Evolutionary conservation across 164 flowering plant species (phyloP).

Genomic region (Vitis cinerea): DNA sequence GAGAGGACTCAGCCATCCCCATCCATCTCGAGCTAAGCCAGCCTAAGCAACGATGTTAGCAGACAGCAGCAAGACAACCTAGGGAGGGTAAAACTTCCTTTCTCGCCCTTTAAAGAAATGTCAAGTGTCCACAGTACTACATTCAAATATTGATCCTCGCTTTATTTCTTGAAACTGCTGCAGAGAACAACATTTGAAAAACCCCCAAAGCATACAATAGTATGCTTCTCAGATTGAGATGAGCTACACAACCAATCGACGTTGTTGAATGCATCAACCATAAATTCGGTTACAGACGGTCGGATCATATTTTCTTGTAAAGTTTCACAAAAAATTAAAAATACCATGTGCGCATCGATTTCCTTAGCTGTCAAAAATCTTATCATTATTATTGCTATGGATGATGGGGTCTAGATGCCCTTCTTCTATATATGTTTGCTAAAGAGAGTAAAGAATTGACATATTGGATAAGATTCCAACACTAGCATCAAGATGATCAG

Average conservation of each 20-base stretch:
- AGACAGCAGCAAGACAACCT: constrained; percentile 2
- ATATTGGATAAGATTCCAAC: not conserved
- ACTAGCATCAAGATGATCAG: not conserved
- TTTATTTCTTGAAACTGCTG: not conserved
- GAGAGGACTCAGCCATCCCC: constrained; percentile 10
- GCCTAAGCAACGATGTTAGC: constrained; percentile 16
- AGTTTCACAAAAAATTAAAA: not conserved
- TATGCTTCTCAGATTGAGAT: not conserved
- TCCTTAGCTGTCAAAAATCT: not conserved
- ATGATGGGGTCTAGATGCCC: not conserved
- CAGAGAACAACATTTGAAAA: not conserved
- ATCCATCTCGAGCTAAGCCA: constrained; percentile 26
- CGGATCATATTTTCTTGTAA: not conserved
- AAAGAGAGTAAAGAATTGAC: not conserved
- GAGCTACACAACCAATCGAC: not conserved
- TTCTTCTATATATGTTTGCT: not conserved
- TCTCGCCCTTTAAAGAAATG: not conserved
- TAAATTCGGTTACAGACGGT: not conserved
- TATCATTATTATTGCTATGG: not conserved
- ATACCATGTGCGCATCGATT: not conserved
- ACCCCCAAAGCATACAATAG: not conserved
- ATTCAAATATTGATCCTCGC: not conserved
- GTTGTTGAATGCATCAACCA: not conserved
- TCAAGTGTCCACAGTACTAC: not conserved
- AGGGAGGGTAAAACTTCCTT: constrained; percentile 11